Evolutionary conservation across 2,329 filamentous ascomycete genomes (phyloP), one percentile per base, ranked within the genome.

Genomic region (Tolypocladium ovalisporum): DNA sequence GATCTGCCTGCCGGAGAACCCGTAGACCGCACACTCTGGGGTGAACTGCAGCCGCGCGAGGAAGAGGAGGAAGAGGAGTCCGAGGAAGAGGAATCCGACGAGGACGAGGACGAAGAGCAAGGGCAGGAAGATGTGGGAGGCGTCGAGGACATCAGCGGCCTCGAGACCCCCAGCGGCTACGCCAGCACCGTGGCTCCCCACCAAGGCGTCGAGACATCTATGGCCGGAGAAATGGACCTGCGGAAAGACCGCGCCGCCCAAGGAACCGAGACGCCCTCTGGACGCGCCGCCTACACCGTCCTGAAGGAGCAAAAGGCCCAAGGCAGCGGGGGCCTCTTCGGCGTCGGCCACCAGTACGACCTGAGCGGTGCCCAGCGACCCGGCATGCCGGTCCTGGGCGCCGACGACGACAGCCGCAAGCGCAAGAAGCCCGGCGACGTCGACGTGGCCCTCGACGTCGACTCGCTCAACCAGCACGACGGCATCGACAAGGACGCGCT

Each of bases 341-440:
- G 94, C 64, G 92, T 90, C 65, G 93, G 97, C 69, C 88, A 90
- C 67, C 88, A 88, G 19, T 99, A 99, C 73, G 92, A 99, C 73
- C 81, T 99, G 61, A 87, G 84, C 57, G 70, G 69, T 40, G 68
- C 58, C 44, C 73, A 72, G 61, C 76, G 80, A 60, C 74, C 77
- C 27, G 76, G 79, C 59, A 72, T 89, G 60, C 88, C 89, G 1
- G 82, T 95, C 3, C 82, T 99, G 4, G 94, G 92, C 13, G 81
- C 84, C 61, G 90, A 95, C 29, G 88, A 91, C 58, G 84, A 91
- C 57, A 79, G 73, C 29, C 78, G 89, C 66, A 94, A 95, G 76
- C 83, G 90, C 66, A 99, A 97, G 84, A 96, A 97, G 81, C 92
- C 89, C 4, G 94, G 93, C 44, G 94, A 99, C 70, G 83, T 99